phyloP scores from a whole-genome alignment of 208 protist genomes.

The Acanthamoeba triangularis region DNA sequence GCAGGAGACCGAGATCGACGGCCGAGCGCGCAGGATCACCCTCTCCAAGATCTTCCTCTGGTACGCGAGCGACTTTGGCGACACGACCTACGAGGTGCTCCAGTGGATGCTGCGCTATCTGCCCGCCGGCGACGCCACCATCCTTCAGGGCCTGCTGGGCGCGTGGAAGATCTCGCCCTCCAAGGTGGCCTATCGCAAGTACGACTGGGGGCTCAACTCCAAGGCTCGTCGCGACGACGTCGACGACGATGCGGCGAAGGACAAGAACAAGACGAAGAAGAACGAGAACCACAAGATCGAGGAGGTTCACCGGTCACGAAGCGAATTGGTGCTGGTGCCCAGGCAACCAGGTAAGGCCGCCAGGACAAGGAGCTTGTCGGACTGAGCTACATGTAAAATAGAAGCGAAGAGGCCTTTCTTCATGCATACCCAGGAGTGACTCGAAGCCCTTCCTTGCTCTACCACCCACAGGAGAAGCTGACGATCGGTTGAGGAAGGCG shows the following conservation, averaged over 20 bases:
- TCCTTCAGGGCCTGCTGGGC: neutral
- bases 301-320: neutral
- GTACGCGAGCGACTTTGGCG: constrained; percentile 14
- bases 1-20: neutral
- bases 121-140: neutral
- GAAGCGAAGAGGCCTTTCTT: no score
- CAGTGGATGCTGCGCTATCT: neutral
- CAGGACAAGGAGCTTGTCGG: neutral
- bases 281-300: neutral
- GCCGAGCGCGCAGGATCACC: neutral
- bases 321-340: neutral
- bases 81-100: constrained; percentile 11
- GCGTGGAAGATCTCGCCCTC: neutral
- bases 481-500: no score
- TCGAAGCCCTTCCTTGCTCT: no score
- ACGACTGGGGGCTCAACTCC: neutral
- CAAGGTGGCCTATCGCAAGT: neutral
- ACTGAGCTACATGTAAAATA: neutral
- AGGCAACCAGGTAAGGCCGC: neutral
- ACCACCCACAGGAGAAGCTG: no score
- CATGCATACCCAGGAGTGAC: no score
- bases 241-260: neutral
- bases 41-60: constrained; percentile 3
- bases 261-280: neutral
- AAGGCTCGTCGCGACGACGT: no score